Evolutionary conservation across 2,329 filamentous ascomycete species (phyloP), one percentile per base, ranked within the genome.

Genomic region (Aquanectria penicillioides): DNA sequence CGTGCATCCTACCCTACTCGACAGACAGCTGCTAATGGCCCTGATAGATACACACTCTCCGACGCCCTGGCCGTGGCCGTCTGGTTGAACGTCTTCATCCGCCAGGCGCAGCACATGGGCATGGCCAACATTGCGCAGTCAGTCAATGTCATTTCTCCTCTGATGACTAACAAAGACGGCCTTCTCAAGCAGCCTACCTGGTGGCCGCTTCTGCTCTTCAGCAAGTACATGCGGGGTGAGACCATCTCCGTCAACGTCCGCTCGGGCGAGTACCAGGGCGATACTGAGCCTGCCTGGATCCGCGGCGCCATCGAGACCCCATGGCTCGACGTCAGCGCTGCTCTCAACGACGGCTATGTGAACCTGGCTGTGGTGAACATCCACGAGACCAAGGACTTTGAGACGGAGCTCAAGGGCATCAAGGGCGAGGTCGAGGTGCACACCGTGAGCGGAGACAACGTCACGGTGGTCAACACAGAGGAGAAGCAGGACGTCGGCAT

Each of bases 51-150:
- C 77, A 92, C 88, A 0, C 82, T 93, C 7, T 91, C 88, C 0
- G 90, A 93, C 65, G 89, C 89, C 2, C 80, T 93, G 13, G 90
- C 89, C n/a, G 90, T 93, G 0, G 85, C 84, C 3, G 83, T 90
- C 17, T 93, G 89, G 85, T 80, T 93, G 51, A 93, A 93, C 70
- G 89, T 91, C 18, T 92, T 94, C 65, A 77, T 93, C 33, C 86
- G 90, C 2, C 89, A 94, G 76, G 84, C 86, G 66, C 83, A 83
- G 67, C 81, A 89, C 74, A 75, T 94, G 31, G 89, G 88, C 68
- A 93, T 93, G 90, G 89, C 90, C 29, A 92, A 90, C 71, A 89
- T 94, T 55, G 91, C 90, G 2, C 90, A 93, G 75, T 87, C 82
- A 46, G 89, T 93, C 63, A 93, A 94, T 71, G 90, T 93, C 57